These are phyloP conservation scores for Myochromella boudieri DNA, from an alignment of 768 basidiomycete genomes.

Conservation along the genomic window DNA sequence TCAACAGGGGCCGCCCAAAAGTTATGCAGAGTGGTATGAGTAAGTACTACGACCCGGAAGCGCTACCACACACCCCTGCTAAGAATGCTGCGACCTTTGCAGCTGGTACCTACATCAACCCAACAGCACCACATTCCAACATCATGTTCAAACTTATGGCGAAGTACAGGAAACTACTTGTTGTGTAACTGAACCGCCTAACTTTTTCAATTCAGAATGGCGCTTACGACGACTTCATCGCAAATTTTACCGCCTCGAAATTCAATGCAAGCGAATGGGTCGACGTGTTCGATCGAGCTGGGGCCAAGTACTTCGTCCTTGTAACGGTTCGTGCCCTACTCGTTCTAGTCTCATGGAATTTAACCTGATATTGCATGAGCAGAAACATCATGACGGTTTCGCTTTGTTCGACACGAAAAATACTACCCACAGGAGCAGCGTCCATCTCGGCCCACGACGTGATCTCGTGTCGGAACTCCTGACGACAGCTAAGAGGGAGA, in stretches of 20 bases:
- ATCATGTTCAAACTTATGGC: slow-evolving; percentile 53
- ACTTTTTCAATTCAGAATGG: slow-evolving; percentile 32
- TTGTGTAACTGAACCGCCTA: not conserved
- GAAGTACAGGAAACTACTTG: slow-evolving; percentile 19
- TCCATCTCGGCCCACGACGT: slow-evolving; percentile 47
- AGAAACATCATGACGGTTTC: slow-evolving; percentile 68
- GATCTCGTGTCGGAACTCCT: slow-evolving; percentile 54
- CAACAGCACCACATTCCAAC: slow-evolving; percentile 41
- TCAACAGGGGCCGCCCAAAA: slow-evolving; percentile 34
- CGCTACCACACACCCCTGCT: too few species aligned
- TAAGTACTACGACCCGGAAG: slow-evolving; percentile 34
- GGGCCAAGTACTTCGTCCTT: slow-evolving; percentile 63
- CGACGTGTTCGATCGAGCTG: slow-evolving; percentile 51
- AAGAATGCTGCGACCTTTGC: not conserved
- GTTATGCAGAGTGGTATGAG: slow-evolving; percentile 60
- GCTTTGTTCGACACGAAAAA: slow-evolving; percentile 54
- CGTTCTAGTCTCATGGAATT: not conserved
- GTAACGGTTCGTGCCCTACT: slow-evolving; percentile 38
- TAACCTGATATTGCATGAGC: not conserved
- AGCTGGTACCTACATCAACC: slow-evolving; percentile 41
- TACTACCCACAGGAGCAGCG: slow-evolving; percentile 49
- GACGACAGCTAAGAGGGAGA: slow-evolving; percentile 45
- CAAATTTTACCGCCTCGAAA: slow-evolving; percentile 48
- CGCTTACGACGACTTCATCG: slow-evolving; percentile 59
- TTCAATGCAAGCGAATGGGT: slow-evolving; percentile 58